phyloP scores from a whole-genome alignment of 2,329 filamentous ascomycete genomes.

The Byssochlamys sp. region DNA sequence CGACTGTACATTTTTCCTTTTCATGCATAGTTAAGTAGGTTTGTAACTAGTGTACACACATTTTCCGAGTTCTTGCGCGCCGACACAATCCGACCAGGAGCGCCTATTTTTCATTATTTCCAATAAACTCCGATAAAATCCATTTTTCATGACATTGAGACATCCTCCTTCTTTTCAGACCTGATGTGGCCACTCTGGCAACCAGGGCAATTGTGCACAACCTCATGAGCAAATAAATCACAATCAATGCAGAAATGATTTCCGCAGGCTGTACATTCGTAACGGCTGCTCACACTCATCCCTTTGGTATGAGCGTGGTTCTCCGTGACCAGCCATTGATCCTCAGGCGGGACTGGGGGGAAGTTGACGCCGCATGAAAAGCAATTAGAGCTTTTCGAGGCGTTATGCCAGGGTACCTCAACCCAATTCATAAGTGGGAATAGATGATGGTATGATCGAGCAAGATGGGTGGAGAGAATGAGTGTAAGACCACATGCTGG shows the following conservation, averaged over 20 bases:
- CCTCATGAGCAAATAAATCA: conserved; percentile 87
- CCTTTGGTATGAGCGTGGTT: conserved; percentile 42
- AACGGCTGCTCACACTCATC: conserved; percentile 75
- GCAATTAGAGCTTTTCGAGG: conserved; percentile 55
- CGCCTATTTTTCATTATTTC: not conserved
- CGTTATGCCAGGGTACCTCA: conserved; percentile 75
- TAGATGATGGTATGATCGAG: conserved; percentile 84
- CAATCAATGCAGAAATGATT: conserved; percentile 97
- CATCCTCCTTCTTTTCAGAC: not conserved
- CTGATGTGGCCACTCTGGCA: conserved; percentile 49
- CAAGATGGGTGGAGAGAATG: conserved; percentile 85
- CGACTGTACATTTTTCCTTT: not conserved
- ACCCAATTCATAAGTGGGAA: conserved; percentile 86
- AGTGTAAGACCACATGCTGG: conserved; percentile 84
- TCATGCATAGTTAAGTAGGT: not conserved
- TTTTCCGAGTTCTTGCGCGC: not conserved
- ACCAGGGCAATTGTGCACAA: conserved; percentile 90
- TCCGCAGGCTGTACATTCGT: conserved; percentile 76
- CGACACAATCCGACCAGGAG: not conserved
- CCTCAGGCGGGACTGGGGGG: conserved; percentile 41
- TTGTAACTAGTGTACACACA: not conserved
- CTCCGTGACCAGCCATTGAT: conserved; percentile 26
- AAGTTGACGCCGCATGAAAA: conserved; percentile 70
- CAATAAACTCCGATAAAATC: not conserved
- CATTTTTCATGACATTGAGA: not conserved